phyloP scores from a whole-genome alignment of 805 yeast species.

The Saccharomycopsis sp. region DNA sequence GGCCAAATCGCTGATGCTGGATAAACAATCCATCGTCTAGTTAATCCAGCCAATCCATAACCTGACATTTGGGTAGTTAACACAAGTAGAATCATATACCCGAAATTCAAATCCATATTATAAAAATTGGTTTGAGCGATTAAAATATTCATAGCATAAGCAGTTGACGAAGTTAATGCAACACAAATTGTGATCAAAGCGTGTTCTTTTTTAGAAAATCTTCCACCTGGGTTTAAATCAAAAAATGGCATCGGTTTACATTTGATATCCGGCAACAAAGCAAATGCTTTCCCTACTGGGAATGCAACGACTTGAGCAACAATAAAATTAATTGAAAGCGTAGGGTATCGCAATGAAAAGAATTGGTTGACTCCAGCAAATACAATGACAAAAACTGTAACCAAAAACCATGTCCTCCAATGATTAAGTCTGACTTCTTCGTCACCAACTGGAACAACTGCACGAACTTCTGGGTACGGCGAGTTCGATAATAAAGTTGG shows the following conservation, averaged over 20 bases:
- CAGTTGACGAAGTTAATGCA: conserved; percentile 39
- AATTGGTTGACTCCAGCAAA: conserved; percentile 56
- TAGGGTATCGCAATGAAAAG: conserved; percentile 51
- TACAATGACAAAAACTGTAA: conserved; percentile 44
- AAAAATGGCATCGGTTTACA: conserved; percentile 28
- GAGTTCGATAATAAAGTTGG: conserved; percentile 13
- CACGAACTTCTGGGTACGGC: conserved; percentile 46
- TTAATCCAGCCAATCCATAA: conserved; percentile 58
- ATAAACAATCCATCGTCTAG: conserved; percentile 50
- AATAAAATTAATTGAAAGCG: conserved; percentile 41
- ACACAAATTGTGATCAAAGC: conserved; percentile 49
- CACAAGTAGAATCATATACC: conserved; percentile 46
- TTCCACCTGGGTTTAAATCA: conserved; percentile 42
- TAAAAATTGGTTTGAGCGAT: conserved; percentile 46
- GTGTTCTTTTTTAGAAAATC: conserved; percentile 56
- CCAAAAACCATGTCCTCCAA: conserved; percentile 47
- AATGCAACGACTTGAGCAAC: conserved; percentile 55
- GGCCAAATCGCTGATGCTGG: conserved; percentile 74
- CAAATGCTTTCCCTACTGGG: conserved; percentile 45
- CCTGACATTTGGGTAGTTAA: conserved; percentile 59
- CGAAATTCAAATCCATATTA: conserved; percentile 38
- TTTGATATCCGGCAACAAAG: conserved; percentile 34
- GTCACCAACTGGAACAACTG: conserved; percentile 54
- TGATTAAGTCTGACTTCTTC: conserved; percentile 44
- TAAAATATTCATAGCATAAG: conserved; percentile 52